Conservation (phyloP, 73 alveolate species). For the Uronychia setigera region DNA sequence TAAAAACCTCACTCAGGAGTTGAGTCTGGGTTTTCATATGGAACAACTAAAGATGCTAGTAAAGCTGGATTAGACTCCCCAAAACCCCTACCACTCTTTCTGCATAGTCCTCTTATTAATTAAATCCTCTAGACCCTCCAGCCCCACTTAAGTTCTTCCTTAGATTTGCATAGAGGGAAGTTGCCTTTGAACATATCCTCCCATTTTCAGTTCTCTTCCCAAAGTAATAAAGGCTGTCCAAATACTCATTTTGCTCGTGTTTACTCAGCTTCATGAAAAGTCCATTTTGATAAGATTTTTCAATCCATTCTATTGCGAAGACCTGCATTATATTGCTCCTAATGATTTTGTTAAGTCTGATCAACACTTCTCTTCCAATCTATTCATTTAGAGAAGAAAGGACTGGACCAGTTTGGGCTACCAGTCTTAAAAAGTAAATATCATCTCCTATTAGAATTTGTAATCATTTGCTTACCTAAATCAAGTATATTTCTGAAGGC, state of each 20-base stretch:
- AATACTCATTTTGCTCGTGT: conserved; percentile 65
- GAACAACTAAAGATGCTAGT: too few species aligned
- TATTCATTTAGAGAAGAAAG: conserved; percentile 56
- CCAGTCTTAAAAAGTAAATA: conserved; percentile 70
- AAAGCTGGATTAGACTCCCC: too few species aligned
- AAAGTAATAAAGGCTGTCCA: conserved; percentile 66
- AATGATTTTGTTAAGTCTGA: conserved; percentile 67
- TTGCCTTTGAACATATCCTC: neutral
- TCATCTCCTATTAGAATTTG: conserved; percentile 75
- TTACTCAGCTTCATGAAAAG: conserved; percentile 47
- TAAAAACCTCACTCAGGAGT: too few species aligned
- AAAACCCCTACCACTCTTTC: too few species aligned
- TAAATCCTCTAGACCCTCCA: too few species aligned
- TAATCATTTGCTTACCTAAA: neutral
- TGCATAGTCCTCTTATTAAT: too few species aligned
- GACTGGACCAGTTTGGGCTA: conserved; percentile 77
- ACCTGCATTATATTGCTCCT: conserved; percentile 70
- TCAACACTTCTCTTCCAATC: conserved; percentile 58
- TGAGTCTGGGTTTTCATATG: too few species aligned
- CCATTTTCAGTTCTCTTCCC: neutral
- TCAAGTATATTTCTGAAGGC: neutral
- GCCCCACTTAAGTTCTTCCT: too few species aligned
- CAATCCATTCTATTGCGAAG: conserved; percentile 64
- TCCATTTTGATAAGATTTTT: conserved; percentile 58
- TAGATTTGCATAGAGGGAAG: too few species aligned